Conservation (phyloP, 768 basidiomycete species). For the Xerocomus potaroensis region DNA sequence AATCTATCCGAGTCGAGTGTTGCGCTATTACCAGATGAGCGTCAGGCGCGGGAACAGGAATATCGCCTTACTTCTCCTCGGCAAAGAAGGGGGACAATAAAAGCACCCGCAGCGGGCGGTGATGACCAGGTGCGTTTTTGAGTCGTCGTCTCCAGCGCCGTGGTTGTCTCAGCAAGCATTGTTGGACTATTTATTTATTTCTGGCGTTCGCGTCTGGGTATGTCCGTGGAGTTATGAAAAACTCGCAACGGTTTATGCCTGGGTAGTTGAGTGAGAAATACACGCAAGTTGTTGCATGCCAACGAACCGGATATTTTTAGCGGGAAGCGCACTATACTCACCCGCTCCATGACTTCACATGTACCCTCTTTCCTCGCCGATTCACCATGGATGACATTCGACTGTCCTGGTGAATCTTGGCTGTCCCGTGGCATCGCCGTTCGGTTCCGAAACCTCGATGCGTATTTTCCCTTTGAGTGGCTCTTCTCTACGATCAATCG, state of each 20-base stretch:
- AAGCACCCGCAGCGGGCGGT: not conserved
- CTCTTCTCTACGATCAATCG: not conserved
- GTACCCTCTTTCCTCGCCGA: no score
- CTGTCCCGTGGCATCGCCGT: no score
- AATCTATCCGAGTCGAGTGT: conserved; percentile 41
- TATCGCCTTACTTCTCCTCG: conserved; percentile 1
- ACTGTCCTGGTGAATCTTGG: no score
- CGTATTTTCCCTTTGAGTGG: not conserved
- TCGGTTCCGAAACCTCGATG: no score
- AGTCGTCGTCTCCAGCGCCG: not conserved
- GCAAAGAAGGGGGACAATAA: conserved; percentile 19
- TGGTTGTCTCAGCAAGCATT: not conserved
- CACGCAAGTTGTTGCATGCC: not conserved
- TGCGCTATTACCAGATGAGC: conserved; percentile 47
- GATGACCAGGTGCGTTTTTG: conserved; percentile 13
- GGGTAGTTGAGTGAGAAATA: no score
- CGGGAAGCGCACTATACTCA: no score
- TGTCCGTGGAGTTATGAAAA: no score
- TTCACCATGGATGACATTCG: no score
- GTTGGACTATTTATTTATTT: not conserved
- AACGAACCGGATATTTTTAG: no score
- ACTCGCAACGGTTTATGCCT: no score
- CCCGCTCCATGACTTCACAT: no score
- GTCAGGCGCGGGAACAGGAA: conserved; percentile 15
- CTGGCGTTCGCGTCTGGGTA: not conserved